Evolutionary conservation across 2,329 filamentous ascomycete species (phyloP).

Genomic region (Cladosporium austrohemisphaericum): DNA sequence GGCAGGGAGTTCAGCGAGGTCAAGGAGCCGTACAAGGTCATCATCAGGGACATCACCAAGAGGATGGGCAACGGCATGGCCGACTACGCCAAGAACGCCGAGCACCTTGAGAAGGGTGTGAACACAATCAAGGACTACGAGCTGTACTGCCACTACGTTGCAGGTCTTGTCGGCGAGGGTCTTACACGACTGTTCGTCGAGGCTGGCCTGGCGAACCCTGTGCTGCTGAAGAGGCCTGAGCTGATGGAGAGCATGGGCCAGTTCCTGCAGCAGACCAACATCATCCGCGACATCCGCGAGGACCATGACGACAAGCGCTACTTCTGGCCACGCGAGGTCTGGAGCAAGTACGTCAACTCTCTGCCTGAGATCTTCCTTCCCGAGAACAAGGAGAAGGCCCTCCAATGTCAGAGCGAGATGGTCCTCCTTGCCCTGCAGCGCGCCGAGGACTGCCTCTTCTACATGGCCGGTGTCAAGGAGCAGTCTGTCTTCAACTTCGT

Average conservation of each 20-base stretch:
- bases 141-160: constrained; percentile 95
- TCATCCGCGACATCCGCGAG: constrained; percentile 91
- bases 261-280: constrained; percentile 97
- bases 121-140: constrained; percentile 86
- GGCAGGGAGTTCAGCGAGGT: constrained; percentile 82
- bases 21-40: constrained; percentile 76
- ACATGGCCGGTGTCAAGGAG: constrained; percentile 89
- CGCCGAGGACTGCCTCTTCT: constrained; percentile 92
- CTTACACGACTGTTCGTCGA: constrained; percentile 86
- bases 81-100: constrained; percentile 82
- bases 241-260: constrained; percentile 95
- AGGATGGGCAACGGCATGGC: constrained; percentile 99
- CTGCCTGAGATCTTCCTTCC: constrained; percentile 89
- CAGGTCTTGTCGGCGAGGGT: constrained; percentile 95
- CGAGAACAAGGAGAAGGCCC: constrained; percentile 69
- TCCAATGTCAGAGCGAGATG: constrained; percentile 91
- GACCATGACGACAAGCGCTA: constrained; percentile 81
- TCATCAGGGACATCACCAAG: constrained; percentile 87
- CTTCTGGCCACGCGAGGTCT: constrained; percentile 95
- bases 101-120: constrained; percentile 68
- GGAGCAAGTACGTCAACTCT: constrained; percentile 87
- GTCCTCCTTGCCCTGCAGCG: constrained; percentile 83
- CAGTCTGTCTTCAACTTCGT: constrained; percentile 99
- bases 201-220: constrained; percentile 79
- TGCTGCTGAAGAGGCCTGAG: constrained; percentile 70